These are phyloP conservation scores for Penicillium corylophilum DNA, from an alignment of 2,329 filamentous ascomycete species.

Conservation along the genomic window DNA sequence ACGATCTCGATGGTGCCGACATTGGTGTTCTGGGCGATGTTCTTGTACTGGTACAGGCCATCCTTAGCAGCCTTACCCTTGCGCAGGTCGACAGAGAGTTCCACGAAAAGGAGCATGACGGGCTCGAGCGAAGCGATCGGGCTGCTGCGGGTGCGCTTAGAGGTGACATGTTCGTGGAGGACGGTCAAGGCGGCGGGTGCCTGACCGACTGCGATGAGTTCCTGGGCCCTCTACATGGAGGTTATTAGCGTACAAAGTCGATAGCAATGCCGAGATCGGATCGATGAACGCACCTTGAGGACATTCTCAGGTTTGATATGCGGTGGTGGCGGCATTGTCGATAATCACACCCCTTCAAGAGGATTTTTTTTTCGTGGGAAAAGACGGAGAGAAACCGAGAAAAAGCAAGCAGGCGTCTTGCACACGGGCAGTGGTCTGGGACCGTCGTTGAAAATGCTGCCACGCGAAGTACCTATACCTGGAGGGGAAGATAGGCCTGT, in stretches of 20 bases:
- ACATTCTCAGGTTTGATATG: slow-evolving; percentile 99
- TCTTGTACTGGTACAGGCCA: slow-evolving; percentile 99
- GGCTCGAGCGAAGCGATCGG: slow-evolving; percentile 95
- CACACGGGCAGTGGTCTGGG: slow-evolving; percentile 33
- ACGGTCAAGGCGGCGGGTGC: slow-evolving; percentile 86
- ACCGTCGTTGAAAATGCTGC: slow-evolving; percentile 32
- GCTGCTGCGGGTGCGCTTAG: slow-evolving; percentile 95
- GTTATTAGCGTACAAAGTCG: slow-evolving; percentile 13
- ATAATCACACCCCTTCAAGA: slow-evolving; percentile 32
- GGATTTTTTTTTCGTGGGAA: slow-evolving; percentile 11
- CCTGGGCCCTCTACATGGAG: slow-evolving; percentile 71
- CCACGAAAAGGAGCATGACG: slow-evolving; percentile 96
- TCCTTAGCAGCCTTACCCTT: slow-evolving; percentile 99
- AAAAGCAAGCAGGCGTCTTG: slow-evolving; percentile 18
- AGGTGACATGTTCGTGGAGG: slow-evolving; percentile 98
- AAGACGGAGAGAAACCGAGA: slow-evolving; percentile 7
- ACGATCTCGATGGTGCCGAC: slow-evolving; percentile 97
- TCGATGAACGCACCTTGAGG: slow-evolving; percentile 63
- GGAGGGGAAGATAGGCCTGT: slow-evolving; percentile 30
- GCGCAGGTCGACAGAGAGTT: slow-evolving; percentile 93
- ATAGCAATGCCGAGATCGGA: background rate
- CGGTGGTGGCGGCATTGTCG: slow-evolving; percentile 85
- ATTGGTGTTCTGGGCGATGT: slow-evolving; percentile 98
- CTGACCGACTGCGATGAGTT: slow-evolving; percentile 98
- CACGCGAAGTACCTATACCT: slow-evolving; percentile 36